Percentiles rank a stretch among this genome's conserved stretches.
Evolutionary conservation across 192 early-diverging fungal genomes (phyloP).

Genomic region (Podochytrium sp.): DNA sequence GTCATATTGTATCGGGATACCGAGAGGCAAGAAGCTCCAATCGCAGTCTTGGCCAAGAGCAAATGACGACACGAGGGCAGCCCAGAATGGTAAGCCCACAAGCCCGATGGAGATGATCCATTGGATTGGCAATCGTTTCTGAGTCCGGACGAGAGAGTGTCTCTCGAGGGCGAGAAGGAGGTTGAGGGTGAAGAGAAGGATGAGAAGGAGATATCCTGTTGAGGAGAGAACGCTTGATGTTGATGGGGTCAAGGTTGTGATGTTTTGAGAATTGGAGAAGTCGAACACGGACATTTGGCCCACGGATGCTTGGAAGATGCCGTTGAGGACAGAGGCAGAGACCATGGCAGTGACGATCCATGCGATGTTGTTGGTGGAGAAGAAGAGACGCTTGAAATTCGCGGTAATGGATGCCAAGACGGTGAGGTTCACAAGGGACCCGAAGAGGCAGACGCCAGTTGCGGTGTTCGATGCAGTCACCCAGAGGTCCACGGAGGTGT

Average conservation of each 20-base stretch:
- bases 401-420: not conserved
- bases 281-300: not conserved
- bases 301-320: not conserved
- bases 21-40: constrained; percentile 1
- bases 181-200: not conserved
- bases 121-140: not conserved
- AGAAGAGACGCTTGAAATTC: not conserved
- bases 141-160: not conserved
- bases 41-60: not conserved
- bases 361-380: not conserved
- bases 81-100: not conserved
- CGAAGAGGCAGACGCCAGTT: not conserved
- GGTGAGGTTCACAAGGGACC: not conserved
- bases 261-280: not conserved
- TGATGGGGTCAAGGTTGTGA: not conserved
- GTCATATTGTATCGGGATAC: not conserved
- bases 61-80: not conserved
- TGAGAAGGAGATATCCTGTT: not conserved
- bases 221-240: not conserved
- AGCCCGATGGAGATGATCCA: not conserved
- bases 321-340: not conserved
- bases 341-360: not conserved
- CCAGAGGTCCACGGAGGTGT: not conserved
- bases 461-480: not conserved
- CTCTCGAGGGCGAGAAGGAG: not conserved